Conservation (phyloP, 2,329 filamentous ascomycete genomes). For the Colletotrichum cuscutae region DNA sequence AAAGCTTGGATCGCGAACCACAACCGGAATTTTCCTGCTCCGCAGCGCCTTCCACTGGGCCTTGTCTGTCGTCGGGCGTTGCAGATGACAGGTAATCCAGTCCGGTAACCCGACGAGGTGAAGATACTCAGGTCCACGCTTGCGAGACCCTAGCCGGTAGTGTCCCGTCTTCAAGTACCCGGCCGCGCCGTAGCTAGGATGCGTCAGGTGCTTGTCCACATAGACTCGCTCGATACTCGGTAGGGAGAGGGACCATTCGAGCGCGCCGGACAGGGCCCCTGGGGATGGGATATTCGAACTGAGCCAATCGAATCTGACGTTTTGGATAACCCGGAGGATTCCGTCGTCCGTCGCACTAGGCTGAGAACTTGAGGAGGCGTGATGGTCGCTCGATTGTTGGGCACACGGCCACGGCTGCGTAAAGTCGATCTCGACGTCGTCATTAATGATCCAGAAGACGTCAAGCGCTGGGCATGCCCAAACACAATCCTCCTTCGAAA, state of each 20-base stretch:
- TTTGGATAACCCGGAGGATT: background rate
- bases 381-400: too few species aligned
- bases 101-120: background rate
- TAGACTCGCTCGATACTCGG: background rate
- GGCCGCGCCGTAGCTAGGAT: background rate
- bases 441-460: too few species aligned
- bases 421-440: too few species aligned
- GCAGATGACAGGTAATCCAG: background rate
- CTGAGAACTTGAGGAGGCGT: too few species aligned
- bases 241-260: background rate
- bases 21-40: background rate
- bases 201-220: background rate
- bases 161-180: too few species aligned
- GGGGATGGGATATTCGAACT: background rate
- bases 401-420: too few species aligned
- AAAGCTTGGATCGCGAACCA: background rate
- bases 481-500: too few species aligned
- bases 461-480: too few species aligned
- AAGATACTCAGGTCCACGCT: background rate
- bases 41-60: background rate
- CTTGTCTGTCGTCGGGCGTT: background rate
- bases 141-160: too few species aligned
- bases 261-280: background rate
- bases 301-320: background rate
- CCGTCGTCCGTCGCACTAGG: background rate